Conservation (phyloP, 768 basidiomycete species). For the Leccinellum luteum region DNA sequence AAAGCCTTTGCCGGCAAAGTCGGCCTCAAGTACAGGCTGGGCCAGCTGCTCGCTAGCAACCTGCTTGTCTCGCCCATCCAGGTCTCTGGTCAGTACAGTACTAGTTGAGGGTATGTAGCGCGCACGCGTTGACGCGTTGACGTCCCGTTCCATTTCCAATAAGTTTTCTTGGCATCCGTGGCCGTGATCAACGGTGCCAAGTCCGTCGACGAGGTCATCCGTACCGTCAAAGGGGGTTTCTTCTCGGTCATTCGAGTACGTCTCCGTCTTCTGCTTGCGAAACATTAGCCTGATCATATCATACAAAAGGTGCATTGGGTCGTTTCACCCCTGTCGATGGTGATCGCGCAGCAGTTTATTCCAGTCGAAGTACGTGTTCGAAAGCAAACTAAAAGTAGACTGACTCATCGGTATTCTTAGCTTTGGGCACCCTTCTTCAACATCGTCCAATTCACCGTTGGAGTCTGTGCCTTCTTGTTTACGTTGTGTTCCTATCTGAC, state of each 20-base stretch:
- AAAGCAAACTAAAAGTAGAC: not conserved
- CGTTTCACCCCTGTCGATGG: constrained; percentile 69
- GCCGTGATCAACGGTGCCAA: constrained; percentile 82
- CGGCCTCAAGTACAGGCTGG: constrained; percentile 58
- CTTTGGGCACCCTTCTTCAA: constrained; percentile 91
- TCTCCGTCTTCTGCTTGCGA: not conserved
- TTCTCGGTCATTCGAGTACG: constrained; percentile 69
- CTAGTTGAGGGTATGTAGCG: not conserved
- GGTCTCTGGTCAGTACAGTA: constrained; percentile 48
- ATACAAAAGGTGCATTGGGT: constrained; percentile 69
- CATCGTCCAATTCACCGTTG: constrained; percentile 68
- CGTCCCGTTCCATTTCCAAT: not conserved
- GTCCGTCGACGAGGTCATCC: constrained; percentile 58
- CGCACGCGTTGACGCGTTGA: not conserved
- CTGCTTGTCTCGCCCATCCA: constrained; percentile 76
- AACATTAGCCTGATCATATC: constrained; percentile 1
- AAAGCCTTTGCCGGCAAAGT: constrained; percentile 75
- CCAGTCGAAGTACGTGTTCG: constrained; percentile 59
- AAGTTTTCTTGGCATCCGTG: constrained; percentile 78
- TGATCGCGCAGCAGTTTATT: constrained; percentile 76
- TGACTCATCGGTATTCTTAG: constrained; percentile 35
- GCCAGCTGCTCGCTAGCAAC: constrained; percentile 74
- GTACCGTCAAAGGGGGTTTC: constrained; percentile 71
- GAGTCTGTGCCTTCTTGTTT: constrained; percentile 45
- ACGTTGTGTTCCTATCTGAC: not conserved